These are phyloP conservation scores for Neurospora sp. DNA, from an alignment of 495 filamentous ascomycete species.

Conservation along the genomic window DNA sequence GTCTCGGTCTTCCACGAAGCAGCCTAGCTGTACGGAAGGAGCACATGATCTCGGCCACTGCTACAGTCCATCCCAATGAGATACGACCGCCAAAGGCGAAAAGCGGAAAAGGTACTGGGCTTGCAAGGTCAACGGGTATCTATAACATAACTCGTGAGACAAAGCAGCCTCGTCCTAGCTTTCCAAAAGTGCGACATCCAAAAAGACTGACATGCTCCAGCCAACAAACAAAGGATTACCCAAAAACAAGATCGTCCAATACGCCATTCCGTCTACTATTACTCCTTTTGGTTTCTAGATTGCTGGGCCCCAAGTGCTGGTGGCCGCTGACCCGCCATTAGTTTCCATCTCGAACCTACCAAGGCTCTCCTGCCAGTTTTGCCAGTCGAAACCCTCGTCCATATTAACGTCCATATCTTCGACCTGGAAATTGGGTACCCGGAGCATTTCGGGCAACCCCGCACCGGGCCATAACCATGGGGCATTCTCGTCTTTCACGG, in stretches of 20 bases:
- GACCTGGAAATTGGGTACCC: conserved; percentile 10
- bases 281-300: not conserved
- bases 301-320: conserved; percentile 12
- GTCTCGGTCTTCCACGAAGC: not conserved
- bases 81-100: no score
- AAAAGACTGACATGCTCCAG: not conserved
- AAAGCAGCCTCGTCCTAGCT: not conserved
- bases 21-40: not conserved
- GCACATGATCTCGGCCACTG: not conserved
- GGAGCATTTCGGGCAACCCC: conserved; percentile 9
- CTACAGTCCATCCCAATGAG: no score
- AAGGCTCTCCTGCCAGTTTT: conserved; percentile 35
- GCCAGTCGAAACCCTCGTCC: conserved; percentile 37
- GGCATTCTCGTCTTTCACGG: conserved; percentile 19
- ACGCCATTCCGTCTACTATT: not conserved
- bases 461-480: conserved; percentile 34
- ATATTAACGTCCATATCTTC: conserved; percentile 32
- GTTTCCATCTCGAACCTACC: conserved; percentile 23
- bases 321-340: conserved; percentile 10
- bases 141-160: not conserved
- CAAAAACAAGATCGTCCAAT: not conserved
- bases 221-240: not conserved
- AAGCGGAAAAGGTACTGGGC: no score
- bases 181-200: not conserved
- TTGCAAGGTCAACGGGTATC: not conserved